Evolutionary conservation across 495 filamentous ascomycete species (phyloP).

Genomic region (Xylaria flabelliformis): DNA sequence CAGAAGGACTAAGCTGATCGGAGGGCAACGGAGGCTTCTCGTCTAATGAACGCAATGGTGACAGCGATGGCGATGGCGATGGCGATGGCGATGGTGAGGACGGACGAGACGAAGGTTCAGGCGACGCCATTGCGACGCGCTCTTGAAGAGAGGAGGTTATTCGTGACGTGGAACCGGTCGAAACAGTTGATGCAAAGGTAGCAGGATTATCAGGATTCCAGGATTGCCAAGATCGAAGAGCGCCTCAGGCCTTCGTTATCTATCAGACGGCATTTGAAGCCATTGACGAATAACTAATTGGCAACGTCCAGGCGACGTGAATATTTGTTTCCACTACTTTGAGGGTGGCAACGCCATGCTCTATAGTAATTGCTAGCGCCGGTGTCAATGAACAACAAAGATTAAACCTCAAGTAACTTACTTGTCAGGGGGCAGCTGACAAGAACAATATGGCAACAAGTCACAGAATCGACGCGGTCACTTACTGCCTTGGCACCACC

Average conservation of each 20-base stretch:
- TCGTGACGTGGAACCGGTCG: not conserved
- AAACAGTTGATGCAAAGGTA: not conserved
- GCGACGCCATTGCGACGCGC: conserved; percentile 27
- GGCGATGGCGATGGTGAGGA: conserved; percentile 3
- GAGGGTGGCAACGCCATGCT: not conserved
- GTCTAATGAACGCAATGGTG: conserved; percentile 29
- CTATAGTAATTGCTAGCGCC: not conserved
- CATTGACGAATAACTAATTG: conserved; percentile 4
- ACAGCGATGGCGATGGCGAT: conserved; percentile 25
- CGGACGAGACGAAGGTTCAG: not conserved
- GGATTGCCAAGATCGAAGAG: conserved; percentile 8
- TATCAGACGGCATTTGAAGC: not conserved
- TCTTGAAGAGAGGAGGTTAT: not conserved
- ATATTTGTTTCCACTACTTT: not conserved
- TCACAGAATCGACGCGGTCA: not conserved
- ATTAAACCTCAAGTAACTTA: not conserved
- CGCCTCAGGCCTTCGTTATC: conserved; percentile 16
- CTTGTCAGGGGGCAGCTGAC: conserved; percentile 11
- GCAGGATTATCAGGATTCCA: conserved; percentile 9
- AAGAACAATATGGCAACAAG: conserved; percentile 1
- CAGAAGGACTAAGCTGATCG: conserved; percentile 34
- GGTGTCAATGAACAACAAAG: not conserved
- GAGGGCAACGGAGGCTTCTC: conserved; percentile 40
- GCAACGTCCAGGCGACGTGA: not conserved
- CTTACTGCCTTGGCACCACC: conserved; percentile 13